Conservation (phyloP, 371 early-diverging fungal species). For the Haplosporangium sp. region DNA sequence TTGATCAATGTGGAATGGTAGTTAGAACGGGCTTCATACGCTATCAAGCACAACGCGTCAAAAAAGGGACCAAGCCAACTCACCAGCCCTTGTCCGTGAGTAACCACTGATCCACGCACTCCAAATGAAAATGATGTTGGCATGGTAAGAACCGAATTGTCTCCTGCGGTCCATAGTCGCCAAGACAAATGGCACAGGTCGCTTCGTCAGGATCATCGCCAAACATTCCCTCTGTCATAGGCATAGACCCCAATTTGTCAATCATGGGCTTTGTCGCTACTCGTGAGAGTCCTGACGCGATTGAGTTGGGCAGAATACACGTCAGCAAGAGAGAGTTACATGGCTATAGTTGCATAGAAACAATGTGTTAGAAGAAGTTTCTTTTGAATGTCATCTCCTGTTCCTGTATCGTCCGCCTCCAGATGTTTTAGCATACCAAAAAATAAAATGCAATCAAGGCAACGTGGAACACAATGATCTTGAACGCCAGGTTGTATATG, state of each 20-base stretch:
- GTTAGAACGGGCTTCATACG: not conserved
- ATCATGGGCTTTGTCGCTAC: constrained; percentile 54
- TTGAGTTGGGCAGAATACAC: constrained; percentile 17
- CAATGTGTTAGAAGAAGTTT: not conserved
- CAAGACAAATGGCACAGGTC: constrained; percentile 71
- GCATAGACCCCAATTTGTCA: constrained; percentile 32
- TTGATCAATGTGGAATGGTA: not conserved
- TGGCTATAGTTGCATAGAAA: constrained; percentile 18
- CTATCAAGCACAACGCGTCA: not conserved
- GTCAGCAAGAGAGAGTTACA: constrained; percentile 29
- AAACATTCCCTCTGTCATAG: constrained; percentile 50
- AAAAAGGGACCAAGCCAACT: not conserved
- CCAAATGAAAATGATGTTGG: constrained; percentile 82
- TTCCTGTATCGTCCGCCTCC: no score
- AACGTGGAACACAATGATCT: constrained; percentile 41
- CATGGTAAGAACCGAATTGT: constrained; percentile 77
- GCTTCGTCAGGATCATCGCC: constrained; percentile 49
- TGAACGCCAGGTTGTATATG: constrained; percentile 33
- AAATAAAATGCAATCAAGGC: constrained; percentile 36
- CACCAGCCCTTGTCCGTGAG: constrained; percentile 53
- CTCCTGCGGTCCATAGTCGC: constrained; percentile 71
- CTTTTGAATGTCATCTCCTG: not conserved
- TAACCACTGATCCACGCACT: constrained; percentile 85
- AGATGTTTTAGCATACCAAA: constrained; percentile 21
- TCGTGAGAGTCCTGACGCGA: constrained; percentile 31